Evolutionary conservation across 2,329 filamentous ascomycete genomes (phyloP).

Genomic region (Sporothrix brunneoviolacea): DNA sequence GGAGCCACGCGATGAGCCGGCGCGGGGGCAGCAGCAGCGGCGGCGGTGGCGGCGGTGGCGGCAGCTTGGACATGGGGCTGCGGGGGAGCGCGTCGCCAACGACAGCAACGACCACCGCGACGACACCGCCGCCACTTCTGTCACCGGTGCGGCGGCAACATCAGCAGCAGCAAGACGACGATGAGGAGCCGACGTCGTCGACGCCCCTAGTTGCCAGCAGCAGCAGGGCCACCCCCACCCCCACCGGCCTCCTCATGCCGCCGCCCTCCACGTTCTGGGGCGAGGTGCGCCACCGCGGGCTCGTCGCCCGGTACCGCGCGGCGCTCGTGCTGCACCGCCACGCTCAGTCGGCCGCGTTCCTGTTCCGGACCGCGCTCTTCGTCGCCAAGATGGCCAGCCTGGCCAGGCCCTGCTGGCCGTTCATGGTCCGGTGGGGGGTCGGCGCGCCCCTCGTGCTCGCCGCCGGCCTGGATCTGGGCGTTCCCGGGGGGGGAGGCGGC

Average conservation of each 20-base stretch:
- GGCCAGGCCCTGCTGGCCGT: slow-evolving; percentile 63
- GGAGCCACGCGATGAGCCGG: slow-evolving; percentile 9
- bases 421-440: slow-evolving; percentile 57
- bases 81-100: too few relatives aligned
- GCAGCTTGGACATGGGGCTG: neutral
- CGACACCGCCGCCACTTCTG: slow-evolving; percentile 5
- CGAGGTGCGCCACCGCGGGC: slow-evolving; percentile 28
- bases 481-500: slow-evolving; percentile 29
- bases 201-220: too few relatives aligned
- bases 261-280: slow-evolving; percentile 35
- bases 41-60: too few relatives aligned
- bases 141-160: neutral
- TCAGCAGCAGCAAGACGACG: neutral
- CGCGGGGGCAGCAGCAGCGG: slow-evolving; percentile 14
- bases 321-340: slow-evolving; percentile 26
- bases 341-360: slow-evolving; percentile 27
- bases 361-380: slow-evolving; percentile 56
- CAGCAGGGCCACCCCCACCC: too few relatives aligned
- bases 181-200: too few relatives aligned
- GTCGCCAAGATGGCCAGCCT: slow-evolving; percentile 61
- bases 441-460: slow-evolving; percentile 61
- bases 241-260: slow-evolving; percentile 41
- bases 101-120: neutral
- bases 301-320: slow-evolving; percentile 31
- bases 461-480: slow-evolving; percentile 59